Base-by-base conservation (phyloP, 78 protist species). In the Anaeramoeba ignava region DNA sequence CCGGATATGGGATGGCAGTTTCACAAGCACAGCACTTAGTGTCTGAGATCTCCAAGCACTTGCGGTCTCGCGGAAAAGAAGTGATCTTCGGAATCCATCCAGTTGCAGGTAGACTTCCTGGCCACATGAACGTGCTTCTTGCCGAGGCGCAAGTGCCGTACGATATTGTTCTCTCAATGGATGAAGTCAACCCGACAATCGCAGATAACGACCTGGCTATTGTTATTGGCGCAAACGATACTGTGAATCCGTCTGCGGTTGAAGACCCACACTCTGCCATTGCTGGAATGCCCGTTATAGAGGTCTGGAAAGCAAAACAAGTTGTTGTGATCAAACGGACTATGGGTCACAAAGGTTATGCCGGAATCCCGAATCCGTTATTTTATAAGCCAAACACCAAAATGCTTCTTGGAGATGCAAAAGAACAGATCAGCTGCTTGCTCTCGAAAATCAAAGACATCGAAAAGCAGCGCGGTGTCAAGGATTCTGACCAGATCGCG, bases 1-100 rank as follows among this genome's bases (percentile, higher is more conserved):
- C 99, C 2, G 99, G 99, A 12, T 97, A 95, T 83, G 99, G 99
- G n/a, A 68, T 97, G 81, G 98, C 98, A 0, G 97, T 95, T 12
- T 91, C 95, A 36, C 84, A 92, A 42, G 96, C 90, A 1, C 98
- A 95, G 85, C 86, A 94, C 78, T 84, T 94, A 3, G 82, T 97
- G 17, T 91, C 95, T 0, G 94, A 93, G 79, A 34, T 96, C 67
- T 81, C 89, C 39, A 73, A 85, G 67, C 67, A 85, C 12, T 86
- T 95, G 34, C 79, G 78, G 31, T 27, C 8, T 8, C 36, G 36
- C 73, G 17, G 17, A 54, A 54, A 54, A 17, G 17, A 54, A 54
- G 73, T 54, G 2, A 42, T 83, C 2, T 96, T 95, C 78, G 95
- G 86, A 34, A 93, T 96, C 39, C 98, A 96, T 81, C 97, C 99